A percentile compares a stretch with the other conserved stretches of the same genome.
These are phyloP conservation scores for Monosporascus sp. DNA, from an alignment of 2,329 filamentous ascomycete genomes.

Conservation along the genomic window DNA sequence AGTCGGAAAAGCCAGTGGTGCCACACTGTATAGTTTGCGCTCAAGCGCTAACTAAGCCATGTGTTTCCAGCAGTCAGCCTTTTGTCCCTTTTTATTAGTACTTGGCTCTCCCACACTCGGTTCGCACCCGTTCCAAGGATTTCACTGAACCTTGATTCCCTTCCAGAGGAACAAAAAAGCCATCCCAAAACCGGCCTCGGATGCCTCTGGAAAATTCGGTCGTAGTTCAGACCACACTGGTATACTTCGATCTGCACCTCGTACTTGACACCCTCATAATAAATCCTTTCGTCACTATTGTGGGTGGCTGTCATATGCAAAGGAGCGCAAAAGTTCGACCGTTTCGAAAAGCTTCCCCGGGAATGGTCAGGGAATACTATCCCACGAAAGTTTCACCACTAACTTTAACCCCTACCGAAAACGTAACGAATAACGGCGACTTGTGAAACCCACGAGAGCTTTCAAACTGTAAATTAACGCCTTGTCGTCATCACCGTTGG, in stretches of 20 bases:
- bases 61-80: neutral
- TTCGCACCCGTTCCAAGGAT: neutral
- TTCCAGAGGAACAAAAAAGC: neutral
- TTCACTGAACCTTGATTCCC: neutral
- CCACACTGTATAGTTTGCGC: neutral
- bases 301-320: neutral
- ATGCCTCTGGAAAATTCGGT: neutral
- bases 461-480: neutral
- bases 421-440: neutral
- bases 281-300: neutral
- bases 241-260: neutral
- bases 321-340: neutral
- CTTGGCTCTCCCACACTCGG: neutral
- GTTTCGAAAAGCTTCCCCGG: neutral
- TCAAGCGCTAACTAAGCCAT: neutral
- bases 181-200: neutral
- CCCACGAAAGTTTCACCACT: neutral
- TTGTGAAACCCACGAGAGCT: neutral
- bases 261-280: neutral
- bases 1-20: neutral
- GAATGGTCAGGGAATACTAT: neutral
- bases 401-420: neutral
- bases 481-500: slow-evolving; percentile 8
- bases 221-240: neutral
- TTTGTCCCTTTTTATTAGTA: neutral